Evolutionary conservation across 2,329 filamentous ascomycete genomes (phyloP).

Genomic region (Corinectria fuckeliana): DNA sequence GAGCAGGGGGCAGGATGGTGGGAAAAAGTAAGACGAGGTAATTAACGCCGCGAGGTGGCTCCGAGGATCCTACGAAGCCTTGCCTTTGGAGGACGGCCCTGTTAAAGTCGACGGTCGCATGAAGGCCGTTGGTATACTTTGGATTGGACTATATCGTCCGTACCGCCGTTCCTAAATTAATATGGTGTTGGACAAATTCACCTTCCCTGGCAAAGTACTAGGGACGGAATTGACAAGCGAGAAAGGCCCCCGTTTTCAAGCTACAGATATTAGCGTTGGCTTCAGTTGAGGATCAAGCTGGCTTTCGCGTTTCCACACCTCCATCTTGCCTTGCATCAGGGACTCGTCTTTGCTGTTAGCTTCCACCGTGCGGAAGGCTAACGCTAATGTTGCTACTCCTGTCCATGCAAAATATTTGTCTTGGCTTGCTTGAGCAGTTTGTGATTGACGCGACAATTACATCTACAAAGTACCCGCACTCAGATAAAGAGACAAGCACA

Average conservation of each 20-base stretch:
- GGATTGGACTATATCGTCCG: neutral
- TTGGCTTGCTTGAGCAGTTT: neutral
- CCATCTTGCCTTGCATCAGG: slow-evolving; percentile 6
- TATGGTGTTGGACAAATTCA: slow-evolving; percentile 3
- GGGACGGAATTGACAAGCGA: slow-evolving; percentile 11
- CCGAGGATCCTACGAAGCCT: slow-evolving; percentile 10
- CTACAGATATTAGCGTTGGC: neutral
- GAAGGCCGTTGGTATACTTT: neutral
- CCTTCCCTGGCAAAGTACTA: neutral
- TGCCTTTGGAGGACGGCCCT: neutral
- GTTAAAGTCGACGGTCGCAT: neutral
- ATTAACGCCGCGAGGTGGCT: slow-evolving; percentile 13
- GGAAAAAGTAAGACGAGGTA: slow-evolving; percentile 22
- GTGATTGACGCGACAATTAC: neutral
- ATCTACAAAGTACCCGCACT: too few species aligned
- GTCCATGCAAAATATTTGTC: neutral
- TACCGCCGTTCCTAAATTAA: slow-evolving; percentile 9
- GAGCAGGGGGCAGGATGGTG: slow-evolving; percentile 1
- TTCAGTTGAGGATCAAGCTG: slow-evolving; percentile 8
- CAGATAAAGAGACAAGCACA: neutral
- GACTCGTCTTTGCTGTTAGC: neutral
- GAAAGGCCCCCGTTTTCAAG: slow-evolving; percentile 6
- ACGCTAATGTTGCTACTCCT: neutral
- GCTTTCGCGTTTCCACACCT: slow-evolving; percentile 16
- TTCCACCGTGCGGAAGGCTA: slow-evolving; percentile 13